These are phyloP conservation scores for Kazachstania sp. DNA, from an alignment of 1,139 yeast species.

Conservation along the genomic window DNA sequence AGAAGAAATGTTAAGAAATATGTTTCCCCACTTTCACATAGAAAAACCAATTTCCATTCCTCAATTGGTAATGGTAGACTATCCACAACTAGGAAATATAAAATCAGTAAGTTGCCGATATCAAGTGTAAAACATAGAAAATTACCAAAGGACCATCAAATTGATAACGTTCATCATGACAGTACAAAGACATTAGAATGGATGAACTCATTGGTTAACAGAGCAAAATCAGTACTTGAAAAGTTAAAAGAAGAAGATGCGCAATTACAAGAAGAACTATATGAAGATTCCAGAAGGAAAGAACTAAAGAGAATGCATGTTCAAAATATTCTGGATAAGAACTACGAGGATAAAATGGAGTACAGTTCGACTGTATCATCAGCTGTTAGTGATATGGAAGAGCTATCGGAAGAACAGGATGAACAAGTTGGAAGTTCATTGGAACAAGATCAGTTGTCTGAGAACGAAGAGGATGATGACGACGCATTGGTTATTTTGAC, in stretches of 20 bases:
- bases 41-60: background rate
- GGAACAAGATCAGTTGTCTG: background rate
- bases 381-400: constrained; percentile 8
- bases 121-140: background rate
- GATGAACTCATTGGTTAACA: constrained; percentile 34
- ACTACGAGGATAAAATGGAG: background rate
- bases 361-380: background rate
- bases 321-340: background rate
- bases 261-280: constrained; percentile 30
- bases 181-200: constrained; percentile 6
- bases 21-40: constrained; percentile 3
- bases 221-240: constrained; percentile 33
- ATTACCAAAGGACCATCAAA: background rate
- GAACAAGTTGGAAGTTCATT: background rate
- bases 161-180: background rate
- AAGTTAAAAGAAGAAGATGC: constrained; percentile 35
- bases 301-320: background rate
- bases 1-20: constrained; percentile 7
- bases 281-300: background rate
- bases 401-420: background rate
- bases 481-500: constrained; percentile 1
- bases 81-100: background rate
- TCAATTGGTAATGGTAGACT: background rate
- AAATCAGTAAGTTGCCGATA: constrained; percentile 3
- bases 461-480: constrained; percentile 2